phyloP scores from a whole-genome alignment of 2,329 filamentous ascomycete species.

The Nannizziopsis arthrosporioides region DNA sequence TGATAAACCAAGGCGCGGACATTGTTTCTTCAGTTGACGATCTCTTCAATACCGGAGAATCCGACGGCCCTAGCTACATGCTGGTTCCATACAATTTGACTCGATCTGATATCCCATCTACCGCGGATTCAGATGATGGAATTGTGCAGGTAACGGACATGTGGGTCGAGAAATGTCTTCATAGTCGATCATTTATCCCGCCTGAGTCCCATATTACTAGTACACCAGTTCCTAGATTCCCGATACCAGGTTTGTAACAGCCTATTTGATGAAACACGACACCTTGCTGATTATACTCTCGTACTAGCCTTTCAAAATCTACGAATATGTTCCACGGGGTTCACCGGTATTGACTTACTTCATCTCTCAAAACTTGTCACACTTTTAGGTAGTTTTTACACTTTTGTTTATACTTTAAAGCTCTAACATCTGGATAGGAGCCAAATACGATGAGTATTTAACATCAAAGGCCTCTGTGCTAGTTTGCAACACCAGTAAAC shows the following conservation, averaged over 20 bases:
- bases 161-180: conserved; percentile 82
- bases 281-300: conserved; percentile 1
- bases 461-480: conserved; percentile 61
- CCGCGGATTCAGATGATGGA: conserved; percentile 31
- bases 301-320: conserved; percentile 52
- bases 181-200: conserved; percentile 58
- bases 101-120: conserved; percentile 25
- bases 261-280: no score
- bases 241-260: conserved; percentile 42
- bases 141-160: conserved; percentile 64
- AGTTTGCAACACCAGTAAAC: conserved; percentile 50
- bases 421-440: conserved; percentile 41
- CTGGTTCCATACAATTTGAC: conserved; percentile 32
- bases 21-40: conserved; percentile 26
- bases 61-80: conserved; percentile 25
- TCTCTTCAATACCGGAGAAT: conserved; percentile 18
- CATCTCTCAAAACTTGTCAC: conserved; percentile 68
- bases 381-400: conserved; percentile 48
- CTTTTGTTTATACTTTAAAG: not conserved
- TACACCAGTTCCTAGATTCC: conserved; percentile 60
- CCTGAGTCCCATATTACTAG: conserved; percentile 62
- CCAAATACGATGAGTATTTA: conserved; percentile 66
- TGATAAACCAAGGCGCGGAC: conserved; percentile 32
- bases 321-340: conserved; percentile 67
- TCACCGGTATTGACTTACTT: conserved; percentile 70